phyloP scores from a whole-genome alignment of 2,329 filamentous ascomycete genomes.

The Tolypocladium endophyticum region DNA sequence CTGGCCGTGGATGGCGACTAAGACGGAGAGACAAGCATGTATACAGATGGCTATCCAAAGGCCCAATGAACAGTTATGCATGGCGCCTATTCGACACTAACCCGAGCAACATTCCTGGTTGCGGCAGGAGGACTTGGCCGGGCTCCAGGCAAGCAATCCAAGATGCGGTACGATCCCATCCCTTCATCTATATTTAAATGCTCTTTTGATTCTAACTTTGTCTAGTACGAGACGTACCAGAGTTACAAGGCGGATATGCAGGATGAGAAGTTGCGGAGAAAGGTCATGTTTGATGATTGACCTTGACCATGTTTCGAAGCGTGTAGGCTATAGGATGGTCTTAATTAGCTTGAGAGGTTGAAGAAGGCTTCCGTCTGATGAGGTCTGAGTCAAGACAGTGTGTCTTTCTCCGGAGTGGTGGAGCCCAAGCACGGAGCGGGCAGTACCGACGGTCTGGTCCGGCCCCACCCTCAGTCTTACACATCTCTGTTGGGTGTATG shows the following conservation, averaged over 20 bases:
- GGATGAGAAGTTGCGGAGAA: background rate
- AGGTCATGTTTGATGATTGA: background rate
- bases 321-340: background rate
- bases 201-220: background rate
- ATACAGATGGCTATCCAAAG: slow-evolving; percentile 13
- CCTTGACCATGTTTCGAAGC: background rate
- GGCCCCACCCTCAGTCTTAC: background rate
- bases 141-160: slow-evolving; percentile 10
- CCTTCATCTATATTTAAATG: background rate
- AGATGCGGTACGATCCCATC: slow-evolving; percentile 9
- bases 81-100: slow-evolving; percentile 18
- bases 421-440: background rate
- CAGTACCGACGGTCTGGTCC: background rate
- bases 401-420: background rate
- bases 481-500: background rate
- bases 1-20: slow-evolving; percentile 10
- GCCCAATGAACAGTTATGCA: slow-evolving; percentile 13
- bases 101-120: slow-evolving; percentile 11
- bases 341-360: background rate
- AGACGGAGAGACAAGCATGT: slow-evolving; percentile 14
- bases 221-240: background rate
- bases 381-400: background rate
- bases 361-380: no score
- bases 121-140: slow-evolving; percentile 11
- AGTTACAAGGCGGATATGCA: background rate